phyloP scores from a whole-genome alignment of 2,329 filamentous ascomycete species.

The Purpureocillium takamizusanense region DNA sequence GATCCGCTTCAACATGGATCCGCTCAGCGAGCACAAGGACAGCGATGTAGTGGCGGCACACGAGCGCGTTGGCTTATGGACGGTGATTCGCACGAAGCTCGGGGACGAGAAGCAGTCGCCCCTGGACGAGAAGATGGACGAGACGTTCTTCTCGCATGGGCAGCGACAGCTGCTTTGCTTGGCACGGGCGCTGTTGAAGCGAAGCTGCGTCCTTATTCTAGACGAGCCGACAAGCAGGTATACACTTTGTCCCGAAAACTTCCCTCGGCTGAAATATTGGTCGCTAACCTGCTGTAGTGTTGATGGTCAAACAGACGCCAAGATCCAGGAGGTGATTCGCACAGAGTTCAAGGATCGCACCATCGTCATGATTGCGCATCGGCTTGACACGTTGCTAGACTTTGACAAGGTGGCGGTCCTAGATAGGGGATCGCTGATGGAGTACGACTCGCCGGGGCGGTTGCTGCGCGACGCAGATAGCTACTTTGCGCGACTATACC shows the following conservation, averaged over 20 bases:
- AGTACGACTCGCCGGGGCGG: slow-evolving; percentile 16
- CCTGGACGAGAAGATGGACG: slow-evolving; percentile 18
- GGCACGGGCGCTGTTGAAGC: slow-evolving; percentile 18
- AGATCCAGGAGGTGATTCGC: slow-evolving; percentile 19
- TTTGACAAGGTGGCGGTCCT: slow-evolving; percentile 24
- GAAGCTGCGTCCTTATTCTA: slow-evolving; percentile 16
- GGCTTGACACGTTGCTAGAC: slow-evolving; percentile 21
- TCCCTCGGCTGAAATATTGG: too few relatives aligned
- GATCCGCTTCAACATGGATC: slow-evolving; percentile 42
- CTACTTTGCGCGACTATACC: slow-evolving; percentile 14
- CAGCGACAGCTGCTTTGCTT: slow-evolving; percentile 23
- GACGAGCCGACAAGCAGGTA: slow-evolving; percentile 32
- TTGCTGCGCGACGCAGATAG: slow-evolving; percentile 11
- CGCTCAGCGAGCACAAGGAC: slow-evolving; percentile 26
- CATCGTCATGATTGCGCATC: slow-evolving; percentile 25
- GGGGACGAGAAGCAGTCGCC: neutral
- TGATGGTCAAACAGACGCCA: slow-evolving; percentile 17
- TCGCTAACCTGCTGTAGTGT: slow-evolving; percentile 12
- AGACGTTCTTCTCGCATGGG: slow-evolving; percentile 25
- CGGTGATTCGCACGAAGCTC: slow-evolving; percentile 22
- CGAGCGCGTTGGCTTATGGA: slow-evolving; percentile 36
- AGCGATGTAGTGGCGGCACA: slow-evolving; percentile 33
- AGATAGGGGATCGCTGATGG: slow-evolving; percentile 17
- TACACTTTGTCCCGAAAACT: too few relatives aligned
- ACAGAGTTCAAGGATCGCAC: slow-evolving; percentile 19